Conservation (phyloP, 257 asterid species). For the Gynochthodes officinalis region DNA sequence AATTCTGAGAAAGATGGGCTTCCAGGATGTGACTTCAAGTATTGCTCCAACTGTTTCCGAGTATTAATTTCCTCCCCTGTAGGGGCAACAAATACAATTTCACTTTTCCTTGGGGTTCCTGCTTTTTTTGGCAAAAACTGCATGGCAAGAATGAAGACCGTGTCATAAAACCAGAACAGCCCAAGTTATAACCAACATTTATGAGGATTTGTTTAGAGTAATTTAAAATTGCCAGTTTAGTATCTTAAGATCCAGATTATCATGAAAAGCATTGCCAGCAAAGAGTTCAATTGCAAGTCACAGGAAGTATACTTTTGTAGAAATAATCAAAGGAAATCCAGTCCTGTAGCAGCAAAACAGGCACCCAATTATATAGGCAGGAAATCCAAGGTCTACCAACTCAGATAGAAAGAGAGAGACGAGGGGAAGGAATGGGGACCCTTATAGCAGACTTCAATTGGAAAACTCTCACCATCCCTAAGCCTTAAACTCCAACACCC, state of each 20-base stretch:
- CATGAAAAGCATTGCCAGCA: not conserved
- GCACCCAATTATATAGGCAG: not conserved
- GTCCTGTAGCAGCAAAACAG: not conserved
- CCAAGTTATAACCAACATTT: no score
- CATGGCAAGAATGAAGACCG: slow-evolving; percentile 6
- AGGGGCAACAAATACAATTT: slow-evolving; percentile 72
- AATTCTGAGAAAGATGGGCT: slow-evolving; percentile 66
- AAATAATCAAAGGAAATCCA: not conserved
- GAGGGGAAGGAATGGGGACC: no score
- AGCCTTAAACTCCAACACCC: no score
- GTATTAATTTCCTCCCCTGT: slow-evolving; percentile 77
- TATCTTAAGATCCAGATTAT: not conserved
- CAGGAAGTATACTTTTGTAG: not conserved
- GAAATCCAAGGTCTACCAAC: not conserved
- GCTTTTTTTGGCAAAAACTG: slow-evolving; percentile 65
- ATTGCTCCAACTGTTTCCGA: slow-evolving; percentile 71
- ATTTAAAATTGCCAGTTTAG: not conserved
- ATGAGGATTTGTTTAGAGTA: not conserved
- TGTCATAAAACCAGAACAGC: not conserved
- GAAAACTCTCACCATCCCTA: no score
- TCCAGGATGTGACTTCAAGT: slow-evolving; percentile 71
- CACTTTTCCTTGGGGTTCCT: slow-evolving; percentile 70
- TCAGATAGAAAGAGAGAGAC: no score
- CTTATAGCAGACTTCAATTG: not conserved
- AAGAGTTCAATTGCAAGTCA: not conserved